phyloP scores from a whole-genome alignment of 1,284 basidiomycete genomes.

The Melanopsichium pennsylvanicum region DNA sequence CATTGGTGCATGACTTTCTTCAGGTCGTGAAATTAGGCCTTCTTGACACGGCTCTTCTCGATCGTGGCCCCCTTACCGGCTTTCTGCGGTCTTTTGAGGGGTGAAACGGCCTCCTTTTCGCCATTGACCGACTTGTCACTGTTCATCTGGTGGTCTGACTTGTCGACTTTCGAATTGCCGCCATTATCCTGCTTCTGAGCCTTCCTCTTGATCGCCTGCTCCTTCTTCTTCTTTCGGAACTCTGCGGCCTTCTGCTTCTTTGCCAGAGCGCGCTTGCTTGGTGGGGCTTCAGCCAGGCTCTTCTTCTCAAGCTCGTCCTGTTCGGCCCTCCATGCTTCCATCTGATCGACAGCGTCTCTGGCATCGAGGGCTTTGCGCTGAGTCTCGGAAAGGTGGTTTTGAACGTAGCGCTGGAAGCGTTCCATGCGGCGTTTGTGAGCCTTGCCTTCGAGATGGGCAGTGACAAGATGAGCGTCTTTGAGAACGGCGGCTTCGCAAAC shows the following conservation, averaged over 20 bases:
- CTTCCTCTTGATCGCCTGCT: conserved; percentile 20
- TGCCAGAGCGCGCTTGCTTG: conserved; percentile 14
- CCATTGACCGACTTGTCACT: too few species aligned
- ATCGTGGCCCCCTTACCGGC: neutral
- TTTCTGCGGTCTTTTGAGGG: too few species aligned
- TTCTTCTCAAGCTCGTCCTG: conserved; percentile 19
- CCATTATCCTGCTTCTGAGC: conserved; percentile 4
- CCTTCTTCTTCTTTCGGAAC: conserved; percentile 30
- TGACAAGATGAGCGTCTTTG: conserved; percentile 28
- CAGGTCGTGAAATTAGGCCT: too few species aligned
- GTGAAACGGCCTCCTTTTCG: neutral
- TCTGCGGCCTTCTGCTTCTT: conserved; percentile 35
- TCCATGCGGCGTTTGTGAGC: conserved; percentile 34
- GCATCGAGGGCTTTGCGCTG: conserved; percentile 31
- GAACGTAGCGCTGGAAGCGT: conserved; percentile 30
- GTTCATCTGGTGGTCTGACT: too few species aligned
- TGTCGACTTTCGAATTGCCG: neutral
- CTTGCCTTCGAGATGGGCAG: conserved; percentile 29
- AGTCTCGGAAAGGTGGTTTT: conserved; percentile 14
- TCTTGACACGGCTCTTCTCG: neutral
- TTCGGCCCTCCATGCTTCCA: conserved; percentile 31
- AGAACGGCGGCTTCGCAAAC: conserved; percentile 38
- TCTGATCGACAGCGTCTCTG: conserved; percentile 36
- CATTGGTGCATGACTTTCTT: too few species aligned
- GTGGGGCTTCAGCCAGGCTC: conserved; percentile 18